These are phyloP conservation scores for Coemansia sp. DNA, from an alignment of 192 early-diverging fungal genomes.

Conservation along the genomic window DNA sequence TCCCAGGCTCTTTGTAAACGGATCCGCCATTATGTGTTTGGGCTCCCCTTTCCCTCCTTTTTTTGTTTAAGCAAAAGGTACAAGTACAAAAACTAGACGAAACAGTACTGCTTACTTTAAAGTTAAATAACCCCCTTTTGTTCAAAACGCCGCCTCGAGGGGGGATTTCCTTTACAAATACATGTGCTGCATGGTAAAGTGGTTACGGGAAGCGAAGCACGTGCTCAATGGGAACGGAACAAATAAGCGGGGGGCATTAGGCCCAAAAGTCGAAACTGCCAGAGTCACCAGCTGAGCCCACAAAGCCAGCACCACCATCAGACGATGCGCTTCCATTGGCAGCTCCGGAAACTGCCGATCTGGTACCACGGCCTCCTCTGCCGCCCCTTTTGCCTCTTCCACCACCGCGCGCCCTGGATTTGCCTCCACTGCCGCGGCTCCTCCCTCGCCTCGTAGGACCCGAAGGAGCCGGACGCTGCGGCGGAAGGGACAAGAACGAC, in stretches of 20 bases:
- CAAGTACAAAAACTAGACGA: too few relatives aligned
- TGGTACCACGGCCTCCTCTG: constrained; percentile 4
- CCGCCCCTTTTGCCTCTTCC: constrained; percentile 6
- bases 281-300: constrained; percentile 8
- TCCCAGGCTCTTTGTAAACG: constrained; percentile 22
- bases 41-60: too few relatives aligned
- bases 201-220: constrained; percentile 5
- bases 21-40: constrained; percentile 30
- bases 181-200: not conserved
- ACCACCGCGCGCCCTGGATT: constrained; percentile 2
- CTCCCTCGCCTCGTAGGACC: constrained; percentile 7
- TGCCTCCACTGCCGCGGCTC: not conserved
- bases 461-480: constrained; percentile 14
- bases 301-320: not conserved
- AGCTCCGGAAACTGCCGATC: not conserved
- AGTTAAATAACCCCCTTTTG: too few relatives aligned
- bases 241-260: not conserved
- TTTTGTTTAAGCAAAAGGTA: too few relatives aligned
- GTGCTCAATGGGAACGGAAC: not conserved
- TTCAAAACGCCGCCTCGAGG: too few relatives aligned
- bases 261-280: constrained; percentile 19
- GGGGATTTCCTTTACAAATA: too few relatives aligned
- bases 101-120: too few relatives aligned
- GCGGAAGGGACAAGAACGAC: constrained; percentile 2
- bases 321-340: not conserved